Evolutionary conservation across 1,284 basidiomycete species (phyloP).

Genomic region (Ganoderma lingzhi): DNA sequence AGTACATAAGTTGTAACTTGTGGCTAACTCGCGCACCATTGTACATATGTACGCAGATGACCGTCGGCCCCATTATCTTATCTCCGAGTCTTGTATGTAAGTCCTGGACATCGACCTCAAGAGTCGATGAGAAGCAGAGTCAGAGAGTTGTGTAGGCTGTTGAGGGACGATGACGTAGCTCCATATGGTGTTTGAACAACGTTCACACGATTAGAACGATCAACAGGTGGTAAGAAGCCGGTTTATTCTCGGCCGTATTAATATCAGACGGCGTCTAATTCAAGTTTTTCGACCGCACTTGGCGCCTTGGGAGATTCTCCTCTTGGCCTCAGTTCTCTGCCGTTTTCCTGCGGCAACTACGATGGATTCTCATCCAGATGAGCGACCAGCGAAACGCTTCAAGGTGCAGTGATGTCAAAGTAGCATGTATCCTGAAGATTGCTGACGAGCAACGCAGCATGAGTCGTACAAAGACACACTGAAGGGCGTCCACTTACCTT

Average conservation of each 20-base stretch:
- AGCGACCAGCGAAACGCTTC: constrained; percentile 48
- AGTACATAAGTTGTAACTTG: not conserved
- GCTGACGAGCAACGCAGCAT: constrained; percentile 51
- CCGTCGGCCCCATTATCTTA: too few relatives aligned
- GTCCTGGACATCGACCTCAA: not conserved
- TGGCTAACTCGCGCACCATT: not conserved
- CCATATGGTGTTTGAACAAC: not conserved
- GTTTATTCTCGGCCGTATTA: not conserved
- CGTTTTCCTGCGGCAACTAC: not conserved
- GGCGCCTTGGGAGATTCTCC: not conserved
- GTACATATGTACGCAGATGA: too few relatives aligned
- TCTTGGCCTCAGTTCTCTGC: not conserved
- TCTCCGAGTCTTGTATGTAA: not conserved
- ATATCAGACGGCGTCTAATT: not conserved
- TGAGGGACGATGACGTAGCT: not conserved
- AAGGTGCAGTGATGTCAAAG: constrained; percentile 37
- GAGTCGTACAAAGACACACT: constrained; percentile 75
- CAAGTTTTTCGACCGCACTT: not conserved
- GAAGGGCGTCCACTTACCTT: constrained; percentile 76
- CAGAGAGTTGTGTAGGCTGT: not conserved
- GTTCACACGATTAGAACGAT: not conserved
- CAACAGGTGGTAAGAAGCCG: not conserved
- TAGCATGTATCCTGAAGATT: too few relatives aligned
- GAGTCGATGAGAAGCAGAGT: not conserved
- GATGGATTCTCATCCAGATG: constrained; percentile 33